Base-by-base conservation (phyloP, 768 basidiomycete species). In the Tylopilus rubrobrunneus region DNA sequence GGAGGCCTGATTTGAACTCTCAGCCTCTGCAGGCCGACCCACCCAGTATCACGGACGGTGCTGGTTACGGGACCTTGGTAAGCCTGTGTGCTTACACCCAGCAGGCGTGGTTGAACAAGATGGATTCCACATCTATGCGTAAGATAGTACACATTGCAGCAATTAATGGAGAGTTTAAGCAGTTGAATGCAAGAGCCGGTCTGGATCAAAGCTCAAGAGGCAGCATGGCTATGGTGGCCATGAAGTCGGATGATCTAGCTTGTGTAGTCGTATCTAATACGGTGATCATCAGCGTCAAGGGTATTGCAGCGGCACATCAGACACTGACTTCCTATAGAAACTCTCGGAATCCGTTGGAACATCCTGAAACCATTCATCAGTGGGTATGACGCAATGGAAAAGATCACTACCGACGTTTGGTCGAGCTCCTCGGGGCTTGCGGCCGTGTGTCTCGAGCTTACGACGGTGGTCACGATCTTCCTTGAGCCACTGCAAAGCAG, bases 401-500 rank as follows among this genome's bases (percentile, higher is more conserved):
- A 44, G 44, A 64, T 69, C 43, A 69, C 74, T 41, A 57, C 36
- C 15, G 14, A 84, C 86, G 63, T 83, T 72, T 60, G 67, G 74
- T 47, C 80, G 76, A 39, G 86, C 81, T 31, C 92, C 90, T 28
- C 82, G 69, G 42, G 71, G 70, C 73, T 84, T 86, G 67, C 78
- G 69, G 25, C 84, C 82, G 31, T 74, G 62, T 51, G 71, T 74
- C 72, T 89, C 83, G 31, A 86, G 73, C 62, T 77, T 73, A 15
- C 74, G 76, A 21, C 89, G 78, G 50, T 81, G 68, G 44, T 85
- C 81, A 42, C 90, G 78, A 62, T 99, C 97, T 62, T 89, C 86
- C 59, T 78, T 83, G 40, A 98, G 76, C 97, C 97, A 99, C 45
- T 82, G 77, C 36, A 98, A 71, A 4, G 94, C 95, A 19, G 91